Base-by-base conservation (phyloP, 1,284 basidiomycete species). In the Calocybe gambosa region DNA sequence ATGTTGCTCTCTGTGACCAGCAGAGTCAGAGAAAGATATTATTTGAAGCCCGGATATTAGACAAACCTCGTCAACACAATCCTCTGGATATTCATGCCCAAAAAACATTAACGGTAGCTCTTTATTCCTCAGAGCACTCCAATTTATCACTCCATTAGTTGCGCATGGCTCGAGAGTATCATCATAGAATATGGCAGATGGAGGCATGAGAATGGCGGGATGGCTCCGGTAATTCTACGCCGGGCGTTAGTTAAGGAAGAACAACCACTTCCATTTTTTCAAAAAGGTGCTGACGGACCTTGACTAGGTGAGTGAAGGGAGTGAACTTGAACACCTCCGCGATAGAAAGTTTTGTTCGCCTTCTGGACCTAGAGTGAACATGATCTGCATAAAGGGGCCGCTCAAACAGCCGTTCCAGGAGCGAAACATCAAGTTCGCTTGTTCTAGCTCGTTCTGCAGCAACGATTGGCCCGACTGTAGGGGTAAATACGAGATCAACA, bases 141-240 rank as follows among this genome's bases (percentile, higher is more conserved):
- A 74, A 3, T 47, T 46, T 20, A 73, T 58, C 16, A 45, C 57
- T 18, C 72, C 71, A 55, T 70, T 73, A 7, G 46, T 54, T 8
- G 72, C 71, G 48, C 57, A 69, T 0, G 72, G 71, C 40, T 68
- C 62, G 39, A 74, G 50, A 2, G 63, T 63, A 49, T 74, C 72
- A 38, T 69, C 63, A 49, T 73, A 73, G 42, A 73, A 73, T 23
- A 73, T 62, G 3, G 71, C 67, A 4, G 71, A 73, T 7, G 72
- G 69, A n/a, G 71, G 70, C 72, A 73, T 74, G 26, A 74, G 58
- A 45, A 74, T 74, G 5, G 63, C 70, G 15, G 70, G 71, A 53
- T 73, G 71, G 49, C 70, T 72, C 26, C 66, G 66, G 51, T 71
- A 69, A 50, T 71, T 68, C 66, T 69, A 20, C 1, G 42, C 36